Base-by-base conservation (phyloP, 2,329 filamentous ascomycete species). In the Elsinoe australis region DNA sequence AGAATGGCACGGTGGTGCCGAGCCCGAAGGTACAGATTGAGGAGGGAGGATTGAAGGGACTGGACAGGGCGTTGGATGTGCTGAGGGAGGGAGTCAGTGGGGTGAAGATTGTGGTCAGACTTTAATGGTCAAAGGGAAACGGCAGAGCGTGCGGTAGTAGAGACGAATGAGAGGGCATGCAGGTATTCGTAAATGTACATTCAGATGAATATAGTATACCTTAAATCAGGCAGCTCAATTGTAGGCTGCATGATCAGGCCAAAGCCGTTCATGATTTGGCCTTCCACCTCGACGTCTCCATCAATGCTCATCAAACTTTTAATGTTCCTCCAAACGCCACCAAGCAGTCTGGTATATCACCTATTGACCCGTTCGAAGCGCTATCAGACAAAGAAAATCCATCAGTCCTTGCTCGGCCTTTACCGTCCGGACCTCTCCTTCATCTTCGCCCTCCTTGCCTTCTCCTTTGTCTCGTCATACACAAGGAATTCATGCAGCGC, bases 401-500 rank as follows among this genome's bases (percentile, higher is more conserved):
- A 41, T 26, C 19, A 41, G 22, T 5, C 2, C 41, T n/a, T 14
- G 12, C 14, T 6, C 31, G 28, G 21, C n/a, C 3, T 14, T 22
- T 58, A 67, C 52, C 65, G 58, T 21, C 65, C 65, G 18, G 61
- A 61, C 35, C 65, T 53, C 24, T 66, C 63, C 50, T 58, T 61
- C 14, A 64, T 67, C 47, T 54, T 56, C 49, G 59, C 42, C 49
- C 65, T 58, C 50, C 65, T 46, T 55, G 62, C 63, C 61, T 66
- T 66, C 56, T 66, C 65, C 56, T 67, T 67, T 31, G 49, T 78
- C 71, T 80, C 76, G 65, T 94, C 87, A 68, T 87, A 95, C 14
- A 89, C 78, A 63, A 96, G 74, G 70, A 96, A 95, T 68, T 96
- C 92, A 64, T 96, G 87, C 59, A 98, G 74, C 51, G 76, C 90